Evolutionary conservation across 2,329 filamentous ascomycete genomes (phyloP).

Genomic region (Calonectria fujianensis): DNA sequence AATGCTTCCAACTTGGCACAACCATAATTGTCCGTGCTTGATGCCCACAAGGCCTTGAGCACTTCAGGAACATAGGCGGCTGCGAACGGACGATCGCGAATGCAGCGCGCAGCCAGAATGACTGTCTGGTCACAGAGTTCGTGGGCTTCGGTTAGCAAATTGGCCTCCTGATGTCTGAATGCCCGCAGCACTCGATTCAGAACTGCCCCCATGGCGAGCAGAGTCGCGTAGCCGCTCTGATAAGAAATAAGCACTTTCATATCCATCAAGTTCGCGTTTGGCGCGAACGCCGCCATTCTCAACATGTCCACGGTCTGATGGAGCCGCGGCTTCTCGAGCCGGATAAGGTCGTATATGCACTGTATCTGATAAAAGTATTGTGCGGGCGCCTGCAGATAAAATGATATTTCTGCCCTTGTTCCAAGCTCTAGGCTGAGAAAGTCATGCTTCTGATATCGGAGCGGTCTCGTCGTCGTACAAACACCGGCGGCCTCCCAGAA

Average conservation of each 20-base stretch:
- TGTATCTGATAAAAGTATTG: slow-evolving; percentile 34
- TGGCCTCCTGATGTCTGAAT: slow-evolving; percentile 24
- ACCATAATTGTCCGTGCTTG: slow-evolving; percentile 32
- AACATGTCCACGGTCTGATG: slow-evolving; percentile 19
- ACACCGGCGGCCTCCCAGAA: slow-evolving; percentile 46
- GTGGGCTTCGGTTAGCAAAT: slow-evolving; percentile 28
- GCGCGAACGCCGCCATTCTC: slow-evolving; percentile 27
- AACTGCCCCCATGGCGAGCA: slow-evolving; percentile 40
- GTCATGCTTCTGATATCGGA: slow-evolving; percentile 42
- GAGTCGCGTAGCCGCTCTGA: slow-evolving; percentile 38
- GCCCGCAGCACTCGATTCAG: slow-evolving; percentile 42
- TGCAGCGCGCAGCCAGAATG: slow-evolving; percentile 39
- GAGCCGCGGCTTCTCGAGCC: slow-evolving; percentile 42
- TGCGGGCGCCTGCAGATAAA: slow-evolving; percentile 43
- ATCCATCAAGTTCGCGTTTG: slow-evolving; percentile 19
- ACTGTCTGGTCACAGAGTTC: slow-evolving; percentile 44
- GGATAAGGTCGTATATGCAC: slow-evolving; percentile 44
- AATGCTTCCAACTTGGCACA: slow-evolving; percentile 39
- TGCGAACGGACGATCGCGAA: slow-evolving; percentile 43
- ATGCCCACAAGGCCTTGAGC: slow-evolving; percentile 46
- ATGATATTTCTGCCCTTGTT: slow-evolving; percentile 38
- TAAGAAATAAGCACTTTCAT: slow-evolving; percentile 33
- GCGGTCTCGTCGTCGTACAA: slow-evolving; percentile 37
- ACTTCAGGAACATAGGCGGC: slow-evolving; percentile 43
- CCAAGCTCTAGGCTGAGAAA: slow-evolving; percentile 44